Evolutionary conservation across 164 flowering plant species (phyloP).

Genomic region (Nymphaea colorata): DNA sequence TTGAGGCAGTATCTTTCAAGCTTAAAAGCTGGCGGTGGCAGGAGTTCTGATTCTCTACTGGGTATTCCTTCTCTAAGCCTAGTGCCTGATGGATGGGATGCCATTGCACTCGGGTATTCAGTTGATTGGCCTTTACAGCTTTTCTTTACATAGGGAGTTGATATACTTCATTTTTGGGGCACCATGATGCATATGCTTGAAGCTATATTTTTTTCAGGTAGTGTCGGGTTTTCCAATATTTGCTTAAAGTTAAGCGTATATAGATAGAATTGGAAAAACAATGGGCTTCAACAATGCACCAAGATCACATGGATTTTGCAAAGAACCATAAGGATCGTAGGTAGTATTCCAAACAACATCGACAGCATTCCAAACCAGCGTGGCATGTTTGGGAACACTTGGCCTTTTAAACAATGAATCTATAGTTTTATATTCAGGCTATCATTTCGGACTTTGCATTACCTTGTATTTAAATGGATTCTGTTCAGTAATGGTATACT

Average conservation of each 20-base stretch:
- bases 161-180: too few relatives aligned
- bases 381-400: slow-evolving; percentile 97
- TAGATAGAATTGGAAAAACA: slow-evolving; percentile 98
- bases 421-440: slow-evolving; percentile 96
- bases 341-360: slow-evolving; percentile 49
- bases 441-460: too few relatives aligned
- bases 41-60: slow-evolving; percentile 20
- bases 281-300: slow-evolving; percentile 97
- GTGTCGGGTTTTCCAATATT: slow-evolving; percentile 68
- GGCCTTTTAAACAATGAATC: slow-evolving; percentile 91
- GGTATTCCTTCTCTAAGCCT: slow-evolving; percentile 32
- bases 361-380: slow-evolving; percentile 69
- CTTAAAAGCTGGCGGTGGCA: slow-evolving; percentile 37
- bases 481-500: too few relatives aligned
- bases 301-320: slow-evolving; percentile 85
- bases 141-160: slow-evolving; percentile 78
- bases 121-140: slow-evolving; percentile 95
- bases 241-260: slow-evolving; percentile 79
- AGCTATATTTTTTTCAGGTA: slow-evolving; percentile 36
- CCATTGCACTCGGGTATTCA: slow-evolving; percentile 86
- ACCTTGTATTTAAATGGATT: too few relatives aligned
- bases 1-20: slow-evolving; percentile 42
- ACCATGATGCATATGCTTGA: too few relatives aligned
- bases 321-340: slow-evolving; percentile 37
- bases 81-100: slow-evolving; percentile 96